Evolutionary conservation across 169 alveolate genomes (phyloP).

Genomic region (Pseudocohnilembus persalinus): DNA sequence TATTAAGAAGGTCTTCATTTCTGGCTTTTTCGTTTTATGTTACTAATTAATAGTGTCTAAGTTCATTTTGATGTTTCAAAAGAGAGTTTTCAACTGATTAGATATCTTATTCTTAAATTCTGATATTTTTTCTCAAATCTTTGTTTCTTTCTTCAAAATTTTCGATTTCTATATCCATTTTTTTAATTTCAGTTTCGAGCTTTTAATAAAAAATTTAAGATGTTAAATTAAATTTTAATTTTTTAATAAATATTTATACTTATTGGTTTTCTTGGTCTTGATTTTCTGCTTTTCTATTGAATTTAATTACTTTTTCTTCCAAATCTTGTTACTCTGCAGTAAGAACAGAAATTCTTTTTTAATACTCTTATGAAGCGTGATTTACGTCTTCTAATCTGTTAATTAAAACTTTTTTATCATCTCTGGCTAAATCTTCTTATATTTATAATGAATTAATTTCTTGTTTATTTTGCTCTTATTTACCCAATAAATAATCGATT

Average conservation of each 20-base stretch:
- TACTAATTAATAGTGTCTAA: not conserved
- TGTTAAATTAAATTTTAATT: no score
- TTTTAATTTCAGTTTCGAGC: not conserved
- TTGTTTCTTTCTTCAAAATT: not conserved
- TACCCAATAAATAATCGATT: not conserved
- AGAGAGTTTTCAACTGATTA: not conserved
- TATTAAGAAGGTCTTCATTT: not conserved
- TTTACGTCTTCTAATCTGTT: no score
- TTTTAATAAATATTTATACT: not conserved
- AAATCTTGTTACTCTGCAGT: not conserved
- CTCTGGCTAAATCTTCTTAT: no score
- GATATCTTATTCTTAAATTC: not conserved
- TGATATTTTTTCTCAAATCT: not conserved
- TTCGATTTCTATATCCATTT: not conserved
- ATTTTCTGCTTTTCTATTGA: not conserved
- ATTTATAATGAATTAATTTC: no score
- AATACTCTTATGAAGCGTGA: no score
- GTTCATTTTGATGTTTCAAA: not conserved
- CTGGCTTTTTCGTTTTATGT: not conserved
- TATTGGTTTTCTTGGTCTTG: not conserved
- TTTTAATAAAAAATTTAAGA: no score
- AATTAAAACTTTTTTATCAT: no score
- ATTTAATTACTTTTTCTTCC: not conserved
- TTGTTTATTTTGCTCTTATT: not conserved
- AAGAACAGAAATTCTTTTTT: not conserved